Base-by-base conservation (phyloP, 2,329 filamentous ascomycete species). In the Nannizziopsis barbatae region DNA sequence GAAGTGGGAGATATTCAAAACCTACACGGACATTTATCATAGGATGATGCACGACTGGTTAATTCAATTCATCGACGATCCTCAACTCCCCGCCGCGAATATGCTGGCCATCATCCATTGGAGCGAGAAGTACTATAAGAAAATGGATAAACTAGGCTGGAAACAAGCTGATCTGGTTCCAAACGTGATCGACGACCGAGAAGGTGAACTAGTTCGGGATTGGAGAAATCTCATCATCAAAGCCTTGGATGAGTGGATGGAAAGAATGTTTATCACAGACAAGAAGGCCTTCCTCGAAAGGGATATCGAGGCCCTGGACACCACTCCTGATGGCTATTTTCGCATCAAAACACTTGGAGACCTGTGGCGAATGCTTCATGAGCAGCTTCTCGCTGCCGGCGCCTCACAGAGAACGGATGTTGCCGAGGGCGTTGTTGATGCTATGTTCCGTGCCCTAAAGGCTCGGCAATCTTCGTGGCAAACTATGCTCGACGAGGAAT, bases 191-290 rank as follows among this genome's bases (percentile, higher is more conserved):
- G 92, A 96, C 68, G 86, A 88, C 60, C 80, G 90, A 52, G 89
- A 93, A 66, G 76, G 80, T 35, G 92, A 98, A 64, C 76, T 98
- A 12, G 86, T 98, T 47, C 83, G 87, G 45, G 89, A 95, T 63
- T 98, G 95, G 75, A 81, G 90, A 52, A 83, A 87, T 62, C 83
- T 96, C 62, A 96, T 98, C 65, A 92, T 95, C 67, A 86, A 85
- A 62, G 89, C 88, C 52, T 81, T 98, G 51, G 90, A 95, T 64
- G 86, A 96, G 70, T 98, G 92, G 89, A 94, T 96, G 75, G 86
- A 93, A 54, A 81, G 88, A 50, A 95, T 98, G 65, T 87, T 86
- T 58, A 75, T 74, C 7, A 82, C 86, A 39, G 93, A 98, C 67
- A 78, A 77, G 60, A 83, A 81, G 58, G 83, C 86, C 57, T 93